A percentile compares a stretch with the other conserved stretches of the same genome.
phyloP scores from a whole-genome alignment of 2,329 filamentous ascomycete genomes.

The Canariomyces notabilis region DNA sequence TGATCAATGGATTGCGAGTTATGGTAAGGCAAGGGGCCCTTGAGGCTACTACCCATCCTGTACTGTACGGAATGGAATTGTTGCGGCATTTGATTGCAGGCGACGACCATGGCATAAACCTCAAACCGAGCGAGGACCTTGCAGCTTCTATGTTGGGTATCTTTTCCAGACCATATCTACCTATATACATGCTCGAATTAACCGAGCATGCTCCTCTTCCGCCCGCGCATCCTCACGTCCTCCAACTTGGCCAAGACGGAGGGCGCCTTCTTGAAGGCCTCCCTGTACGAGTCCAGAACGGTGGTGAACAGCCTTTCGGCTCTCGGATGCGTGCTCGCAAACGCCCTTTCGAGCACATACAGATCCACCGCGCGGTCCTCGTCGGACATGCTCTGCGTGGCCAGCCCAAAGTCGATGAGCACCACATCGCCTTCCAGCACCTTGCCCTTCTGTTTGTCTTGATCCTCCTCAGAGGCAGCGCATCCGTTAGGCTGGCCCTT shows the following conservation, averaged over 20 bases:
- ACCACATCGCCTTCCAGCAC: slow-evolving; percentile 68
- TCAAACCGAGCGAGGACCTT: slow-evolving; percentile 12
- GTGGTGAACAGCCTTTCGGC: slow-evolving; percentile 72
- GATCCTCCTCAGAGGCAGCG: too few relatives aligned
- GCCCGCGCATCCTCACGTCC: slow-evolving; percentile 86
- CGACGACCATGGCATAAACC: slow-evolving; percentile 3
- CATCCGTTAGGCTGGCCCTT: slow-evolving; percentile 15
- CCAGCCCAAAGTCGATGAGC: slow-evolving; percentile 91
- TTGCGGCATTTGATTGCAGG: background rate
- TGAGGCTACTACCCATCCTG: background rate
- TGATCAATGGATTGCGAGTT: slow-evolving; percentile 11
- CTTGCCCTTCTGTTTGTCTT: slow-evolving; percentile 19
- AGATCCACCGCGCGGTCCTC: slow-evolving; percentile 94
- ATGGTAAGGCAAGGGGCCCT: slow-evolving; percentile 1
- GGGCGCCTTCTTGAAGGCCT: slow-evolving; percentile 68
- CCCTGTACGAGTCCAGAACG: slow-evolving; percentile 68
- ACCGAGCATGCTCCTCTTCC: slow-evolving; percentile 96
- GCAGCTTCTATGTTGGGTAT: slow-evolving; percentile 17
- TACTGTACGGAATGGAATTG: too few relatives aligned
- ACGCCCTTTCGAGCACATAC: slow-evolving; percentile 91
- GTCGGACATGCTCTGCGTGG: slow-evolving; percentile 72
- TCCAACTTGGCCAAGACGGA: slow-evolving; percentile 76
- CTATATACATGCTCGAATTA: slow-evolving; percentile 34
- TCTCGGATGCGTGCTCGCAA: slow-evolving; percentile 87
- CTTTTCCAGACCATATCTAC: slow-evolving; percentile 24